Conservation (phyloP, 1,284 basidiomycete species). For the Malassezia caprae region DNA sequence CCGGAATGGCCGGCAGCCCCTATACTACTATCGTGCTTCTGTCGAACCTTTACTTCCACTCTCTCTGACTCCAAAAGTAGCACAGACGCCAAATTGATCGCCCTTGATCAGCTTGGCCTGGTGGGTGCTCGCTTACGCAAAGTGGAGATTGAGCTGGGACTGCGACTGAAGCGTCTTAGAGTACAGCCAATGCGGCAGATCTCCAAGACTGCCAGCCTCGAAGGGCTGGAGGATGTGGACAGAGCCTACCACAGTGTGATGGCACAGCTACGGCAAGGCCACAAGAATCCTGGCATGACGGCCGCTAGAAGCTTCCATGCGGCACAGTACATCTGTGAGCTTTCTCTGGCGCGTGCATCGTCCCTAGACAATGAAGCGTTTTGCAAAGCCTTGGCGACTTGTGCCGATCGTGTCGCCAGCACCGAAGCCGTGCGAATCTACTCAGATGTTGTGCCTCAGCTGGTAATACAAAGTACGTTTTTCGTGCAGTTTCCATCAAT, state of each 20-base stretch:
- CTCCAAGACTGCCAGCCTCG: slow-evolving; percentile 46
- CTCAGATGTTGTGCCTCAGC: slow-evolving; percentile 20
- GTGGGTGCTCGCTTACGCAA: slow-evolving; percentile 69
- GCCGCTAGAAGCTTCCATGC: slow-evolving; percentile 23
- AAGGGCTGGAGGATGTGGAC: slow-evolving; percentile 57
- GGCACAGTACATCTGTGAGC: slow-evolving; percentile 30
- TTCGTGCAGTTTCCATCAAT: slow-evolving; percentile 25
- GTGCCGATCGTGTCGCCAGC: not conserved
- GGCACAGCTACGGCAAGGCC: slow-evolving; percentile 55
- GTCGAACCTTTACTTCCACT: slow-evolving; percentile 23
- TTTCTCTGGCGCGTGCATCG: slow-evolving; percentile 5
- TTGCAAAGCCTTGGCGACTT: not conserved
- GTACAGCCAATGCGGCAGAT: not conserved
- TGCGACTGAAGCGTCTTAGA: not conserved
- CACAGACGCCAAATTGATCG: slow-evolving; percentile 59
- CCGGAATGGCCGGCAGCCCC: slow-evolving; percentile 94
- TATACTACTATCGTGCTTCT: slow-evolving; percentile 53
- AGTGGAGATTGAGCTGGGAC: slow-evolving; percentile 16
- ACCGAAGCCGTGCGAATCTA: slow-evolving; percentile 12
- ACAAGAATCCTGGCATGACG: slow-evolving; percentile 23
- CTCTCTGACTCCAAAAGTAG: slow-evolving; percentile 63
- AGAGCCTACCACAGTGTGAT: slow-evolving; percentile 58
- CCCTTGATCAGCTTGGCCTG: slow-evolving; percentile 83
- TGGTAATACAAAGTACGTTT: slow-evolving; percentile 23
- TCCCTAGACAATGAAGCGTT: not conserved